Base-by-base conservation (phyloP, 768 basidiomycete genomes). In the Hemileccinum impolitum region DNA sequence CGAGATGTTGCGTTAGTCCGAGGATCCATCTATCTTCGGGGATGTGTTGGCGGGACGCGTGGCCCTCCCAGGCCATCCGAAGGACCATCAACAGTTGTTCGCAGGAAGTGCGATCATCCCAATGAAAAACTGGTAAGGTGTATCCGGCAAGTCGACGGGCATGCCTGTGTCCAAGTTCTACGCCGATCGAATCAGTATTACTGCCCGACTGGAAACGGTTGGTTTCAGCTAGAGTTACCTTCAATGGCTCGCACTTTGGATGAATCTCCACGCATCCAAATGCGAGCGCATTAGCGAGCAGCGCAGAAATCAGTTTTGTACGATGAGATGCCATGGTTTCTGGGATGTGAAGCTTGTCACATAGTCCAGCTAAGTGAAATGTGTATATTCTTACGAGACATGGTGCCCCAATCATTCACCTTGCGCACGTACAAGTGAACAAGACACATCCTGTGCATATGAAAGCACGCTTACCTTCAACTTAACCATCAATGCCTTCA, bases 401-500 rank as follows among this genome's bases (percentile, higher is more conserved):
- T 67, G 0, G 82, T 71, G 14, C 80, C 79, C 82, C 83, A 84
- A 51, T 84, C 83, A 31, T 82, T 82, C 2, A 78, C 74, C 82
- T 82, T 48, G 9, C 39, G 39, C 2, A 39, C 2, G 2, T 38
- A 14, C 8, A 6, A 36, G 21, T 47, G n/a, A 54, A 36, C n/a
- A n/a, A n/a, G n/a, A n/a, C n/a, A n/a, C n/a, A n/a, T n/a, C n/a
- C n/a, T n/a, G n/a, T n/a, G n/a, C n/a, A n/a, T 7, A 34, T n/a
- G 23, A 7, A 2, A 43, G 26, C 26, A 9, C 9, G 12, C 47
- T 50, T 42, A 79, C 82, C 73, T 84, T 84, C 35, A 84, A 56
- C 49, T 84, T 85, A n/a, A 82, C 82, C 82, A 84, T 84, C 39
- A 84, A 52, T 0, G 79, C 80, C 61, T 84, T 84, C 58, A 85